A percentile compares a stretch with the other conserved stretches of the same genome.
Evolutionary conservation across 2,329 filamentous ascomycete species (phyloP).

Genomic region (Lachnellula occidentalis): DNA sequence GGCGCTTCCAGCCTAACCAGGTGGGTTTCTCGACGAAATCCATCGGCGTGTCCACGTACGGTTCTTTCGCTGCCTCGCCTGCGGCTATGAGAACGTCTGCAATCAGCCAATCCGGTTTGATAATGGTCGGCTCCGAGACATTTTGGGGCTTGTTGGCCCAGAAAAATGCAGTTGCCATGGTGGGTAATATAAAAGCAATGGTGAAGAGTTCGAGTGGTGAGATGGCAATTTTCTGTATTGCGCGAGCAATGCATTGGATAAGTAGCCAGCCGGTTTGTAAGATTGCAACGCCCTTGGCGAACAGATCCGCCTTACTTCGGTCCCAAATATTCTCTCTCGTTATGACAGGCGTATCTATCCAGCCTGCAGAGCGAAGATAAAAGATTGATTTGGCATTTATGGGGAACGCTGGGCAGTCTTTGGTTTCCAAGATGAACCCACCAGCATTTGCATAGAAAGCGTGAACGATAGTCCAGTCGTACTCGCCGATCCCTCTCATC

Average conservation of each 20-base stretch:
- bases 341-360: background rate
- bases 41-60: conserved; percentile 1
- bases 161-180: conserved; percentile 11
- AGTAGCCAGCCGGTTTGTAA: conserved; percentile 5
- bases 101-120: conserved; percentile 1
- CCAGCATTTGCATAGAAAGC: conserved; percentile 7
- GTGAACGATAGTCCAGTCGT: conserved; percentile 1
- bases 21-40: conserved; percentile 1
- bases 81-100: conserved; percentile 1
- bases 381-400: conserved; percentile 9
- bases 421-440: conserved; percentile 1
- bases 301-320: conserved; percentile 5
- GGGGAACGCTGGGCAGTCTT: conserved; percentile 9
- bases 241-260: background rate
- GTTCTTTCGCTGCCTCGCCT: background rate
- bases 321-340: conserved; percentile 7
- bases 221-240: conserved; percentile 7
- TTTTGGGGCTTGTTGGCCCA: conserved; percentile 15
- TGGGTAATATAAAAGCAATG: conserved; percentile 12
- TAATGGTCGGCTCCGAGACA: conserved; percentile 3
- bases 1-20: conserved; percentile 1
- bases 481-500: background rate
- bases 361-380: conserved; percentile 6
- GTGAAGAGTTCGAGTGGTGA: conserved; percentile 14
- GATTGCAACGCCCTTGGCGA: conserved; percentile 6